Base-by-base conservation (phyloP, 192 early-diverging fungal genomes). In the Diversispora epigaea region DNA sequence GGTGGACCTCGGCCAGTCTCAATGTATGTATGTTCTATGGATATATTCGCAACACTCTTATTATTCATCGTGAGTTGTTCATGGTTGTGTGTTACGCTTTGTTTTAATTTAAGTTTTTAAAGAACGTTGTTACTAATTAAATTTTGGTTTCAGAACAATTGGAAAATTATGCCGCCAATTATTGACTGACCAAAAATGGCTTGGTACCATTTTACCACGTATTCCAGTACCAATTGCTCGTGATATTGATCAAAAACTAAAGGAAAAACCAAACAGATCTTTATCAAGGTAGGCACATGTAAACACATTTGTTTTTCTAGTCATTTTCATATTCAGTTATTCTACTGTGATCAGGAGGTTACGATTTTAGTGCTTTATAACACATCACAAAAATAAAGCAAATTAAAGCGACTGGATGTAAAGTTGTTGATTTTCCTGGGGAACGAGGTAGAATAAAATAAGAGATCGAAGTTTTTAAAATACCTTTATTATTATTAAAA, bases 181-280 rank as follows among this genome's bases (percentile, higher is more conserved):
- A 32, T 70, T 95, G 19, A 87, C 86, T 17, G 92, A 94, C 3
- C 83, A 86, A 75, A 95, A 95, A 79, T 95, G 88, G 80, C 75
- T 88, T 21, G 92, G 91, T 4, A 92, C 92, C 9, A 93, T 95
- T 54, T 70, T 95, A 22, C 93, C 93, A 15, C 84, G 93, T 61
- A 95, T 95, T 70, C 93, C 93, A 0, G 89, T 94, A 1, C 87
- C 91, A 9, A 89, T 95, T 72, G 92, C 91, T 15, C 84, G 92
- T 22, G 90, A 92, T 50, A 79, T 95, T 50, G 86, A 88, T 56
- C 77, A 84, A 55, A 92, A 92, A 56, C 57, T 95, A 45, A 81
- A 84, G 21, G 73, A 63, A 56, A 50, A 64, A 75, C 73, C 73
- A 19, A 32, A 6, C 7, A 12, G 25, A 32, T 32, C 60, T 40